A percentile compares a stretch with the other conserved stretches of the same genome.
These are phyloP conservation scores for Sophora flavescens DNA, from an alignment of 306 rosid species.

Conservation along the genomic window DNA sequence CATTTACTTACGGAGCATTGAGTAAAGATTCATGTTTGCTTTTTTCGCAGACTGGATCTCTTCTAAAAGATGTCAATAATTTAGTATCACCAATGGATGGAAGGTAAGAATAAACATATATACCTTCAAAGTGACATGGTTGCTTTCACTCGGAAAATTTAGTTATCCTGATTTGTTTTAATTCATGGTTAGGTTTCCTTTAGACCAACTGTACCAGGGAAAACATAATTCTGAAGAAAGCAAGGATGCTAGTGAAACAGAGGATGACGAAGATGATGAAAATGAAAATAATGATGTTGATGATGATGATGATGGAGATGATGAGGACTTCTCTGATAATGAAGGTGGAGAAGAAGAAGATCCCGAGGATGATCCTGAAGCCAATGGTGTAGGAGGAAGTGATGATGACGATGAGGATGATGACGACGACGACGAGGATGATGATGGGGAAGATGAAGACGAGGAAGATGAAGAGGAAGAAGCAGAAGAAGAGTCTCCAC, in stretches of 20 bases:
- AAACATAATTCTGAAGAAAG: constrained; percentile 55
- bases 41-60: constrained; percentile 56
- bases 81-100: constrained; percentile 51
- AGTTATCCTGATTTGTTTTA: constrained; percentile 18
- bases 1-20: constrained; percentile 22
- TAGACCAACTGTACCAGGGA: constrained; percentile 55
- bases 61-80: constrained; percentile 48
- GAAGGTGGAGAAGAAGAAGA: constrained; percentile 76
- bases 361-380: constrained; percentile 67
- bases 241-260: constrained; percentile 82
- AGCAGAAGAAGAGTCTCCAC: constrained; percentile 64
- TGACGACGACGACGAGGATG: not conserved
- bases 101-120: constrained; percentile 54
- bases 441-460: constrained; percentile 27
- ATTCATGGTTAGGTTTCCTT: constrained; percentile 68
- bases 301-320: constrained; percentile 71
- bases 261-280: constrained; percentile 73
- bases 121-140: not conserved
- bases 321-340: constrained; percentile 72
- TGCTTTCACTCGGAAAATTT: not conserved
- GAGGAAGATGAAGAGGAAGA: constrained; percentile 65
- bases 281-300: constrained; percentile 74
- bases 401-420: constrained; percentile 51
- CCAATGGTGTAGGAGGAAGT: constrained; percentile 66
- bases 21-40: constrained; percentile 25